Conservation (phyloP, 352 stramenopile genomes). For the Phytopythium montanum region DNA sequence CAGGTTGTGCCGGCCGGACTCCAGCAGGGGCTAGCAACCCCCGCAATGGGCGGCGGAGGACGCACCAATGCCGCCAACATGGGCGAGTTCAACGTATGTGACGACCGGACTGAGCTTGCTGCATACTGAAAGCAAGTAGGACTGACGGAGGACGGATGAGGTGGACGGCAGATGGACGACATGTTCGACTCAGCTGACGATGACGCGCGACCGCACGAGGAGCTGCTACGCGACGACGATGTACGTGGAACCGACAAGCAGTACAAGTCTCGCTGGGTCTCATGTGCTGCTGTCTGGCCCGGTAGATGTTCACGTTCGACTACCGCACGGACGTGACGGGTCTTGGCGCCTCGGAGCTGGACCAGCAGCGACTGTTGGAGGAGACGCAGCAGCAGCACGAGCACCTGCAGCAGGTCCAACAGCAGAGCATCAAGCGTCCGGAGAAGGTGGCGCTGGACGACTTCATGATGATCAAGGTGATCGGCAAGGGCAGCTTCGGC, state of each 20-base stretch:
- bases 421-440: constrained; percentile 35
- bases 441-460: constrained; percentile 87
- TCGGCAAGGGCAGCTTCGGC: constrained; percentile 95
- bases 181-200: constrained; percentile 57
- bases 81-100: constrained; percentile 70
- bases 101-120: neutral
- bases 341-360: constrained; percentile 14
- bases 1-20: constrained; percentile 44
- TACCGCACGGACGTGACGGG: constrained; percentile 60
- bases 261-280: constrained; percentile 2
- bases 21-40: constrained; percentile 25
- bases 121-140: no score
- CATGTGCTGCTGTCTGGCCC: neutral
- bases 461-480: constrained; percentile 97
- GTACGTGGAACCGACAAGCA: constrained; percentile 13
- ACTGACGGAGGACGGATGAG: neutral
- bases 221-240: constrained; percentile 48
- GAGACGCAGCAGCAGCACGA: constrained; percentile 42
- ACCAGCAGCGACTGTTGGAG: constrained; percentile 46
- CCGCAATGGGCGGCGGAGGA: constrained; percentile 8
- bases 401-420: constrained; percentile 20
- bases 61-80: constrained; percentile 41
- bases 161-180: neutral
- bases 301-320: constrained; percentile 40
- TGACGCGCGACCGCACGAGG: constrained; percentile 40